Base-by-base conservation (phyloP, 2,329 filamentous ascomycete genomes). In the Colletotrichum horii region DNA sequence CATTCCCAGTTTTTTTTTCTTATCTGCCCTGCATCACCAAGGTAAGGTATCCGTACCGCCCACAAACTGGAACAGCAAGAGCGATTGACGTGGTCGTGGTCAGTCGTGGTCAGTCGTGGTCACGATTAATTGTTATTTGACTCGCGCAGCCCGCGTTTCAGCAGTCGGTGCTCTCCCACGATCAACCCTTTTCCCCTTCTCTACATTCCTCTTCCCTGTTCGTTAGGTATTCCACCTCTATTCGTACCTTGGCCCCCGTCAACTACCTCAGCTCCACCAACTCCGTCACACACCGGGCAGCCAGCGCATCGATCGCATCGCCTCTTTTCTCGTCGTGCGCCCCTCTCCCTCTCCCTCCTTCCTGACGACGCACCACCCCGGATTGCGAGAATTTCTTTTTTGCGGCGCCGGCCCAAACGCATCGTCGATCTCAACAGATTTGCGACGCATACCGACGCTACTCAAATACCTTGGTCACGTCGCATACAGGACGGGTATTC, bases 61-160 rank as follows among this genome's bases (percentile, higher is more conserved):
- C 69, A 43, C 30, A 61, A 24, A 64, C 32, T 24, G 14, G 30
- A 38, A 36, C 30, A 38, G 9, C 22, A 16, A n/a, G 15, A 9
- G 24, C 34, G 60, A 43, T 43, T 43, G 36, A 71, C 24, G 34
- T 43, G 34, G 19, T 56, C 43, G 65, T 55, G 15, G 38, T 43
- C 19, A 43, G 19, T 56, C 43, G 65, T 55, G 15, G 38, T 43
- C 19, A 43, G 38, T n/a, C 38, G 43, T 52, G 43, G 43, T 52
- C 43, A 52, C 43, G n/a, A 22, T 52, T 24, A n/a, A 52, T 52
- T 52, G 30, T 30, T 74, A 70, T 69, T 75, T 75, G 74, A 76
- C 74, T 76, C 55, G 66, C 22, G 60, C 74, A 70, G 19, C 52
- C 71, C 71, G 26, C 48, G 70, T 70, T 76, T 74, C 71, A 70